Evolutionary conservation across 305 asterid species (phyloP).

Genomic region (Fraxinus sp.): DNA sequence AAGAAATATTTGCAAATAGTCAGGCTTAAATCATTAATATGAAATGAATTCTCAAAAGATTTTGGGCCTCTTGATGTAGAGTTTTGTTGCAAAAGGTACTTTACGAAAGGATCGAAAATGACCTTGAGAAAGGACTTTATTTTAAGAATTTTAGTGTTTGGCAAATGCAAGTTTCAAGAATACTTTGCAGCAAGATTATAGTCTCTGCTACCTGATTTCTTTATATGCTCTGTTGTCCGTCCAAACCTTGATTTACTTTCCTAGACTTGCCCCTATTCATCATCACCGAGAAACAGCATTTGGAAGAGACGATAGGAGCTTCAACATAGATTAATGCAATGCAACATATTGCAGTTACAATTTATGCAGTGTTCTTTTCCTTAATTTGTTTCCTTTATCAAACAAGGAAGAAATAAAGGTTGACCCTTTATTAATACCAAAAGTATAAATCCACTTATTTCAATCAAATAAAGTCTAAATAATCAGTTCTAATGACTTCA

Average conservation of each 20-base stretch:
- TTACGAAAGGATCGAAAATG: not conserved
- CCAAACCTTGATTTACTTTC: not conserved
- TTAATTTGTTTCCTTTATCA: not conserved
- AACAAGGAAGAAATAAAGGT: not conserved
- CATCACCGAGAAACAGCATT: not conserved
- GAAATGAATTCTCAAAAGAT: not conserved
- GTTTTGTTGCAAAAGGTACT: not conserved
- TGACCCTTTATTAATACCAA: not conserved
- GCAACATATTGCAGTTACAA: not conserved
- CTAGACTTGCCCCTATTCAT: not conserved
- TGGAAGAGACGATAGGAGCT: not conserved
- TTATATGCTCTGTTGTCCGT: not conserved
- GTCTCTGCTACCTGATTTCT: not conserved
- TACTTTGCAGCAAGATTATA: not conserved
- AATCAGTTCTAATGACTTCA: not conserved
- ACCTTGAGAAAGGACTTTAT: not conserved
- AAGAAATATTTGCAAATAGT: not conserved
- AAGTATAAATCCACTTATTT: not conserved
- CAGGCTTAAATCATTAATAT: not conserved
- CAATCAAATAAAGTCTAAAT: not conserved
- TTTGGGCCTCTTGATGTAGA: not conserved
- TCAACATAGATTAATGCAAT: not conserved
- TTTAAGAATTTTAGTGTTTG: not conserved
- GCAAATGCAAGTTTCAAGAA: not conserved
- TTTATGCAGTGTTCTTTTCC: not conserved